Base-by-base conservation (phyloP, 2,329 filamentous ascomycete species). In the Monilinia aucupariae region DNA sequence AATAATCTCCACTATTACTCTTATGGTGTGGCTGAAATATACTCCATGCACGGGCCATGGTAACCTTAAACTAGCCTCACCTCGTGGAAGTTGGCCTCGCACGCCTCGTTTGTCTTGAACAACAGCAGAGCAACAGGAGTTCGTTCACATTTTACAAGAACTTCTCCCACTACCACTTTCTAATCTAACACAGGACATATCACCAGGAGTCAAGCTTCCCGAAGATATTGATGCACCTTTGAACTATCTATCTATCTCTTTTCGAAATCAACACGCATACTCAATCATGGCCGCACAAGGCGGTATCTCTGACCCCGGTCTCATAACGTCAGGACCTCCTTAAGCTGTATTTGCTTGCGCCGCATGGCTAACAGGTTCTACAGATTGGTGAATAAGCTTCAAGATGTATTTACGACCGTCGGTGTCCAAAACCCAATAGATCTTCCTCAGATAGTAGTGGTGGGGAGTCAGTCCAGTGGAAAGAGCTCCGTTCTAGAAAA, bases 361-460 rank as follows among this genome's bases (percentile, higher is more conserved):
- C 68, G 56, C 51, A 65, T 55, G 64, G 68, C 72, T 71, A 64
- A 70, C 67, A 64, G 43, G 43, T 55, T 65, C 61, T 67, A 61
- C 71, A 88, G 85, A 74, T 89, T 97, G 71, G 94, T 99, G 76
- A 99, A 99, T 83, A 97, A 96, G 82, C 87, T 99, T 54, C 94
- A 99, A 77, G 94, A 99, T 91, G 94, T 99, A 71, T 99, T 99
- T 76, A 89, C 93, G 67, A 97, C 94, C 49, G 94, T 99, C 71
- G 94, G 94, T 71, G 94, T 97, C 74, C 94, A 96, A 85, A 99
- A 99, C 79, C 94, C 94, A 67, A 99, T 99, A 82, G 94, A 99
- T 81, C 80, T 99, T 68, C 94, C 94, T 62, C 94, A 99, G 81
- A 99, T 99, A 76, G 93, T 89, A 71, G 94, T 99, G 70, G 94